Evolutionary conservation across 352 stramenopile genomes (phyloP), one percentile per base, ranked within the genome.

Genomic region (Pythium utonaiense): DNA sequence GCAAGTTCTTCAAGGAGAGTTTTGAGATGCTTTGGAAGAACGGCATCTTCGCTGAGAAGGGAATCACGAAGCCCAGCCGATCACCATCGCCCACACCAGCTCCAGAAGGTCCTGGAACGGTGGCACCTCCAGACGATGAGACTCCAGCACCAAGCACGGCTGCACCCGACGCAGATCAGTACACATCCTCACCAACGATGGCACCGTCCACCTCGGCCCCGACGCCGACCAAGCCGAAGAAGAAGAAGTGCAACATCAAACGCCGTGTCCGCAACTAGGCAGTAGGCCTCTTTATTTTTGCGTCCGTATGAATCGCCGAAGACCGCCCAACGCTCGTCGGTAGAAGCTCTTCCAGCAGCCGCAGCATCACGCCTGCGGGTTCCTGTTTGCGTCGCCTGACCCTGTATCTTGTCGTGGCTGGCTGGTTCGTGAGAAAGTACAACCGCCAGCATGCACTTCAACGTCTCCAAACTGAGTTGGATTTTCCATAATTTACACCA

Each of bases 21-120:
- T 77, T 77, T 38, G 53, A 50, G 12, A 65, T 69, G 53, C 66
- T 77, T 17, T 77, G 67, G 63, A 53, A 72, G 41, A 74, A 77
- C 21, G 57, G 69, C 8, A 74, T 66, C 41, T 71, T 69, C 51
- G 62, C 60, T 16, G 54, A 65, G n/a, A 64, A 58, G 12, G 38
- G 22, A 4, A 31, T 56, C 13, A 27, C 50, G 1, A 42, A 22
- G 44, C 50, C 19, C 6, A 33, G 17, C 49, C 3, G 28, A 16
- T 33, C 27, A 14, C n/a, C 50, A 5, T 27, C 50, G 10, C 19
- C 28, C 7, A 42, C 6, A 34, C 14, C 27, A 12, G 42, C 19
- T 8, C 28, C 28, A 33, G 28, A 33, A 9, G 28, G 28, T 5
- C 28, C 28, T 33, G 28, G 28, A 33, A 33, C 28, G 5, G 28